Base-by-base conservation (phyloP, 208 protist genomes). In the Trypanosoma conorhini region DNA sequence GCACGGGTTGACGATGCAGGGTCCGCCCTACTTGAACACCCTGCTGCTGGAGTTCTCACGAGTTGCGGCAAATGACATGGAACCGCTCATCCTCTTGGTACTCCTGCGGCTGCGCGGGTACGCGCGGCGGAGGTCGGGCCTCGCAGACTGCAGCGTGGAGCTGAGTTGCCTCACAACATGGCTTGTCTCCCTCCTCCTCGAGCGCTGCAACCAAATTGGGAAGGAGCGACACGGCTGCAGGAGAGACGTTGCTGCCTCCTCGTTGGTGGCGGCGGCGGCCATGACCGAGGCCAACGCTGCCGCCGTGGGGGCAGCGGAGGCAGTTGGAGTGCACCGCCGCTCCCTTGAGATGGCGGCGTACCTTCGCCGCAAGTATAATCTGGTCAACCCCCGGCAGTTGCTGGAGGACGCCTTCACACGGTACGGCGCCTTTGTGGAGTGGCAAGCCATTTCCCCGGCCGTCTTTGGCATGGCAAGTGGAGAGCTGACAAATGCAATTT, bases 1-100 rank as follows among this genome's bases (percentile, higher is more conserved):
- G 59, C 54, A 75, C 56, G 77, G 64, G 26, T 42, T 62, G 63
- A 70, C 50, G 31, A 55, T 38, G 44, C 30, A 48, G 38, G 62
- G 44, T 0, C 40, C 58, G 60, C 67, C 58, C 19, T 70, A 67
- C 26, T 57, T 81, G 5, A 68, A 77, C 17, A 57, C 69, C 5
- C 60, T 76, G 1, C 21, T 82, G 10, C 38, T 66, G 17, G 48
- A 69, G 40, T 79, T 82, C 62, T 62, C 35, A 48, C 58, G 62
- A 0, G 62, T 60, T 1, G 72, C 59, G 31, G 26, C 44, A 22
- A 15, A 61, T 48, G 35, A 71, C 21, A 54, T 74, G 55, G 66
- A 74, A 50, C 73, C 74, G 17, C 56, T 83, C 13, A 48, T 83
- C 21, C 59, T 79, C 15, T 51, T 79, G 26, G 56, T 79, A 61